Conservation (phyloP, 163 green algal species). For the Chlorella variabilis region DNA sequence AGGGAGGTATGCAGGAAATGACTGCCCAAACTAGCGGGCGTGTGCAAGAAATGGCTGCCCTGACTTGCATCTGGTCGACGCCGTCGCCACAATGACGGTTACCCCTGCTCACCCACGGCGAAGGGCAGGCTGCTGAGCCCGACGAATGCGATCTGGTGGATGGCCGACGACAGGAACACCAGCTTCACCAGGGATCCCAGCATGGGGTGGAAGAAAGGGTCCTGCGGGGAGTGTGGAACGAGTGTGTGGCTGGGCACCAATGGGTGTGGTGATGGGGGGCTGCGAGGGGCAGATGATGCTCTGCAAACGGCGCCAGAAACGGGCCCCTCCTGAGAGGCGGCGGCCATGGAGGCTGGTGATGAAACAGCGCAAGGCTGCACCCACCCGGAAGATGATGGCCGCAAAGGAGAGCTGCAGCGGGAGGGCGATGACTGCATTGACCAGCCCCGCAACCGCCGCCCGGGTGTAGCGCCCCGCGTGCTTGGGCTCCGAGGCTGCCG, state of each 20-base stretch:
- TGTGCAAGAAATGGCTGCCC: no score
- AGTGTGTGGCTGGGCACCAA: no score
- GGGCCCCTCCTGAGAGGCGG: no score
- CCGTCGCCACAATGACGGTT: no score
- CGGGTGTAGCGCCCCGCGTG: background rate
- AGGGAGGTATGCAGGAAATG: background rate
- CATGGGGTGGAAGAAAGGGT: slow-evolving; percentile 65
- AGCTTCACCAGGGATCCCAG: slow-evolving; percentile 78
- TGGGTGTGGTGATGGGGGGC: no score
- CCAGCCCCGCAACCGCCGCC: background rate
- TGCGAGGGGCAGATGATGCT: no score
- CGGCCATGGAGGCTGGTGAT: no score
- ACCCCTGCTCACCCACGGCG: slow-evolving; percentile 74
- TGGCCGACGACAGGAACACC: slow-evolving; percentile 77
- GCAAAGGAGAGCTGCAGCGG: slow-evolving; percentile 39
- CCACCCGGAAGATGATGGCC: slow-evolving; percentile 47
- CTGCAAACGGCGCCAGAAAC: no score
- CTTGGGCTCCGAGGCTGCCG: background rate
- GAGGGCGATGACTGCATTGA: slow-evolving; percentile 33
- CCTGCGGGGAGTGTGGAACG: slow-evolving; percentile 13
- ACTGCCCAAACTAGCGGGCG: background rate
- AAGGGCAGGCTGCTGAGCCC: slow-evolving; percentile 72
- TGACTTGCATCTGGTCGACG: no score
- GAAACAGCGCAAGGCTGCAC: no score
- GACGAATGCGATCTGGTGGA: slow-evolving; percentile 82